phyloP scores from a whole-genome alignment of 257 asterid genomes.

The Nicotiana attenuata region DNA sequence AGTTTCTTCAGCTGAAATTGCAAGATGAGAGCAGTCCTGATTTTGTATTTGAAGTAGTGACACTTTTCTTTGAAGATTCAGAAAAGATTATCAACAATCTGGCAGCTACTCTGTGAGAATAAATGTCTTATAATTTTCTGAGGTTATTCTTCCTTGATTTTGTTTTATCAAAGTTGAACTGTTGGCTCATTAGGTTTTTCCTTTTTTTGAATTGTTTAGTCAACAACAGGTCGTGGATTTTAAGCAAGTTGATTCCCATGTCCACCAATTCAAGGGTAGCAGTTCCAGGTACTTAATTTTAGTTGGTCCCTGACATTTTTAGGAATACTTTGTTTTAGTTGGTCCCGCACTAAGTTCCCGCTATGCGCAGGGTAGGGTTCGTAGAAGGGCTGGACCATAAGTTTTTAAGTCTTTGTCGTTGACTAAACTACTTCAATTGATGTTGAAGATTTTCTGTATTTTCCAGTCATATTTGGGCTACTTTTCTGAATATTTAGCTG shows the following conservation, averaged over 20 bases:
- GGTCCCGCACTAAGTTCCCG: too few species aligned
- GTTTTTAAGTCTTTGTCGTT: too few species aligned
- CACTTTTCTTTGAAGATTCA: slow-evolving; percentile 69
- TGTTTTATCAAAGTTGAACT: not conserved
- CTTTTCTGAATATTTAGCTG: not conserved
- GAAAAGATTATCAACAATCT: slow-evolving; percentile 62
- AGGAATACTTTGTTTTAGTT: slow-evolving; percentile 4
- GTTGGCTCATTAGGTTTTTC: not conserved
- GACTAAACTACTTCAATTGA: not conserved
- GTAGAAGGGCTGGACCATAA: too few species aligned
- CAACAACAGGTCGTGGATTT: slow-evolving; percentile 60
- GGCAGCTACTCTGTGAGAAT: slow-evolving; percentile 49
- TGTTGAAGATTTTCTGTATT: not conserved
- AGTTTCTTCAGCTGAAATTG: slow-evolving; percentile 57
- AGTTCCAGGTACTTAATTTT: slow-evolving; percentile 49
- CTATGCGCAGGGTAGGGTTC: too few species aligned
- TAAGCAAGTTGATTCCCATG: slow-evolving; percentile 65
- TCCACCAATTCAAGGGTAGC: slow-evolving; percentile 75
- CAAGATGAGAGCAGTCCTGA: slow-evolving; percentile 77
- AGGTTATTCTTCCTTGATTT: not conserved
- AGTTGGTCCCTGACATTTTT: not conserved
- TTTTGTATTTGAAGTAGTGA: slow-evolving; percentile 61
- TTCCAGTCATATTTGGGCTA: not conserved
- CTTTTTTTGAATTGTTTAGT: slow-evolving; percentile 12
- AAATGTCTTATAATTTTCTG: not conserved